These are phyloP conservation scores for Chaetomiaceae sp. DNA, from an alignment of 2,329 filamentous ascomycete genomes.

Conservation along the genomic window DNA sequence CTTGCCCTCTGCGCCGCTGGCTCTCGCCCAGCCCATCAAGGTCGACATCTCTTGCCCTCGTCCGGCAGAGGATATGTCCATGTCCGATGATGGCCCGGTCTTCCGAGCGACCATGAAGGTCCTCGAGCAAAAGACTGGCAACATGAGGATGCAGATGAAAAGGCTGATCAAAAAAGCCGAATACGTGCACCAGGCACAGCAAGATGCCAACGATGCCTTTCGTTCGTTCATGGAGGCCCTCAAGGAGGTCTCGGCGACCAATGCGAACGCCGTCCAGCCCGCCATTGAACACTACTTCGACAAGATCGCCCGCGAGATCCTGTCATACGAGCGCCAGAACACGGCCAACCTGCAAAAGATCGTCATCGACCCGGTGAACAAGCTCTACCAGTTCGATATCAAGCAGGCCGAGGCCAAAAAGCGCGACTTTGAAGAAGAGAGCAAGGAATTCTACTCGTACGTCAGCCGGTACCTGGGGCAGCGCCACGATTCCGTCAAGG, in stretches of 20 bases:
- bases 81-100: constrained; percentile 86
- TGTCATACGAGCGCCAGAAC: constrained; percentile 81
- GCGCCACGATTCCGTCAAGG: constrained; percentile 89
- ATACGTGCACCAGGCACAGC: constrained; percentile 73
- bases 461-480: constrained; percentile 95
- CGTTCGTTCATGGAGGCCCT: constrained; percentile 78
- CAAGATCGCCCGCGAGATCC: constrained; percentile 87
- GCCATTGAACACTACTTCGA: constrained; percentile 98
- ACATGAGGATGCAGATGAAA: constrained; percentile 92
- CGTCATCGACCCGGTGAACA: constrained; percentile 89
- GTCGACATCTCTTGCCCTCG: constrained; percentile 84
- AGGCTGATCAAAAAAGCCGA: constrained; percentile 94
- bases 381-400: constrained; percentile 91
- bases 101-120: constrained; percentile 97
- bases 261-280: constrained; percentile 93
- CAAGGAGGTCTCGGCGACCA: constrained; percentile 81
- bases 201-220: constrained; percentile 80
- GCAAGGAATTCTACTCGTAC: constrained; percentile 96
- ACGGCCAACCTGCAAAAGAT: constrained; percentile 79
- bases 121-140: constrained; percentile 91
- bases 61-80: constrained; percentile 77
- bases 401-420: constrained; percentile 97
- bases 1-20: constrained; percentile 17
- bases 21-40: constrained; percentile 56
- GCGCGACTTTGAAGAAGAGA: constrained; percentile 97